Conservation (phyloP, 2,329 filamentous ascomycete species). For the Alternaria hordeiaustralica region DNA sequence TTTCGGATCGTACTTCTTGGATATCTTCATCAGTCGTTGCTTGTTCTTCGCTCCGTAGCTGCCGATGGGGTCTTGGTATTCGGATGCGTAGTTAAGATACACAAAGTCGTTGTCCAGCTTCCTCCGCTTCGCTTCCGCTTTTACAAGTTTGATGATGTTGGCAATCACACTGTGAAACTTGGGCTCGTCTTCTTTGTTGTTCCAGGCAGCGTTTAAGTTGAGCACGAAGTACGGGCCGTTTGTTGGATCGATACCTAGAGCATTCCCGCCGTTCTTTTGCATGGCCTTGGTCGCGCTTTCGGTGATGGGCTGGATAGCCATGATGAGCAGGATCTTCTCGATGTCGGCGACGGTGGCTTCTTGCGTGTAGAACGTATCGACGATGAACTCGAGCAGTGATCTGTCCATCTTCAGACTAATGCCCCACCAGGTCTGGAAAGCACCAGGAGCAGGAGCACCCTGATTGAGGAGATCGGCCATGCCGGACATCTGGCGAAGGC, state of each 20-base stretch:
- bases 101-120: constrained; percentile 17
- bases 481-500: constrained; percentile 25
- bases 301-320: constrained; percentile 24
- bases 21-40: constrained; percentile 38
- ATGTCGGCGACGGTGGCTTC: constrained; percentile 21
- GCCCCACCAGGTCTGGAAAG: constrained; percentile 28
- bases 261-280: constrained; percentile 33
- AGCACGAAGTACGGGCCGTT: constrained; percentile 23
- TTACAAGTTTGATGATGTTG: constrained; percentile 5
- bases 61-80: constrained; percentile 50
- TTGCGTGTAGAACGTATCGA: constrained; percentile 19
- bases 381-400: constrained; percentile 14
- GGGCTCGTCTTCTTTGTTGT: constrained; percentile 10
- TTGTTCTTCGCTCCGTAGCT: constrained; percentile 46
- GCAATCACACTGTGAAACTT: constrained; percentile 15
- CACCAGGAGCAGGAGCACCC: constrained; percentile 9
- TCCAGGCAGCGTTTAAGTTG: constrained; percentile 20
- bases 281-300: constrained; percentile 12
- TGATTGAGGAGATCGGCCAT: constrained; percentile 22
- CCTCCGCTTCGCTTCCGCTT: constrained; percentile 11
- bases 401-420: constrained; percentile 27
- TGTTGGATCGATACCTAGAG: constrained; percentile 25
- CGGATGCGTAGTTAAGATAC: constrained; percentile 24
- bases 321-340: constrained; percentile 22
- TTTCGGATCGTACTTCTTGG: constrained; percentile 49